Conservation (phyloP, 805 yeast species). For the Sungouiozyma intestinalis region DNA sequence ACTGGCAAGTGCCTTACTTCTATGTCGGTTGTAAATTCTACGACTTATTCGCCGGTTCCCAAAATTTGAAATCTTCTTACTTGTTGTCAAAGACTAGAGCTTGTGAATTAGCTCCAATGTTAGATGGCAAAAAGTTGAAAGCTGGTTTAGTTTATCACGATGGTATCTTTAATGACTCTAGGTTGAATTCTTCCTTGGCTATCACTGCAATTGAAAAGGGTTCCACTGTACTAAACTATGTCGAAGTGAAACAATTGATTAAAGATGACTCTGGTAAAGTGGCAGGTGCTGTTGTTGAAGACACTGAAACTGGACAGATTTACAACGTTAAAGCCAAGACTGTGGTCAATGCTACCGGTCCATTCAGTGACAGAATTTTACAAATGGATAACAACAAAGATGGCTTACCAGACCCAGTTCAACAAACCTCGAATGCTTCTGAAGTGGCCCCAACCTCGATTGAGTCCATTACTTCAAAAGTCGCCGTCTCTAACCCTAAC, state of each 20-base stretch:
- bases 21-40: slow-evolving; percentile 85
- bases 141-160: slow-evolving; percentile 93
- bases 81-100: slow-evolving; percentile 58
- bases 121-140: slow-evolving; percentile 66
- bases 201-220: slow-evolving; percentile 78
- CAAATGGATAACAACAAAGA: slow-evolving; percentile 71
- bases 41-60: slow-evolving; percentile 85
- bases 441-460: slow-evolving; percentile 3
- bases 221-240: slow-evolving; percentile 81
- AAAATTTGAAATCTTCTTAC: slow-evolving; percentile 72
- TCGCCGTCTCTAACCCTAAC: slow-evolving; percentile 37
- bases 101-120: slow-evolving; percentile 71
- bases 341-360: slow-evolving; percentile 90
- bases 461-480: slow-evolving; percentile 10
- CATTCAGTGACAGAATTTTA: slow-evolving; percentile 73
- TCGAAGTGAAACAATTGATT: slow-evolving; percentile 64
- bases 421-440: slow-evolving; percentile 22
- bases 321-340: slow-evolving; percentile 57
- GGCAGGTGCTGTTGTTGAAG: slow-evolving; percentile 66
- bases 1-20: slow-evolving; percentile 94
- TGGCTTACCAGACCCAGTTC: slow-evolving; percentile 48
- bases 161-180: slow-evolving; percentile 86
- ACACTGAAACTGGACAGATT: slow-evolving; percentile 56
- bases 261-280: slow-evolving; percentile 56
- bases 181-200: slow-evolving; percentile 82